phyloP scores from a whole-genome alignment of 352 stramenopile genomes.

The Pythium pyrilobum region DNA sequence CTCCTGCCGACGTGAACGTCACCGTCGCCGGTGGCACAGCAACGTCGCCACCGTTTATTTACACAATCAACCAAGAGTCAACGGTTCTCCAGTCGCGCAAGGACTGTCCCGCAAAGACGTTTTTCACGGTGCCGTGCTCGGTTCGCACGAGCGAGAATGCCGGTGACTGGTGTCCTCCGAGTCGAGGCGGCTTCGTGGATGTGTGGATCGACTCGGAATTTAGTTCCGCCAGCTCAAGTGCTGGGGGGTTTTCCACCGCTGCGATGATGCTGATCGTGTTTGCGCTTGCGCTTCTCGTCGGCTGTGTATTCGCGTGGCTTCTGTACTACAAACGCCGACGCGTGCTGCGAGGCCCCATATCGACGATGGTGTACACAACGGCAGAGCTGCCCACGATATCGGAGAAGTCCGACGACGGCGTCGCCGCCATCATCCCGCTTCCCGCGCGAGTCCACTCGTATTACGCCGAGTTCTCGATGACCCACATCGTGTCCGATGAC shows the following conservation, averaged over 20 bases:
- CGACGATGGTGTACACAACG: slow-evolving; percentile 5
- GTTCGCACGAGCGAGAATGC: slow-evolving; percentile 7
- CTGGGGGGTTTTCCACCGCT: not conserved
- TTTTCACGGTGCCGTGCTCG: slow-evolving; percentile 46
- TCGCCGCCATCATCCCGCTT: not conserved
- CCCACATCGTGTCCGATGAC: not conserved
- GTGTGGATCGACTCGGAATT: slow-evolving; percentile 31
- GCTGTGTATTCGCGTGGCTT: not conserved
- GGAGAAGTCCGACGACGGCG: slow-evolving; percentile 7
- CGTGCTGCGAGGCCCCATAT: not conserved
- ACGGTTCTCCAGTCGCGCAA: slow-evolving; percentile 6
- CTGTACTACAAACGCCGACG: slow-evolving; percentile 1
- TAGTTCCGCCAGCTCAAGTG: not conserved
- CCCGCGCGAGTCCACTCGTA: slow-evolving; percentile 4
- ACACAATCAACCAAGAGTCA: slow-evolving; percentile 45
- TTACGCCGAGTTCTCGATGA: not conserved
- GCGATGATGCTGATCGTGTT: slow-evolving; percentile 1
- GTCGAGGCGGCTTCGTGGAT: slow-evolving; percentile 24
- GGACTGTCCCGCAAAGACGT: slow-evolving; percentile 26
- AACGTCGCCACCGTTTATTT: slow-evolving; percentile 10
- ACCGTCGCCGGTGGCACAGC: not conserved
- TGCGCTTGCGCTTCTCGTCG: not conserved
- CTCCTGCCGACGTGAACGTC: not conserved
- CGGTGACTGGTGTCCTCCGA: slow-evolving; percentile 32
- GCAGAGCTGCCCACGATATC: slow-evolving; percentile 1